phyloP scores from a whole-genome alignment of 257 asterid genomes.

The Ballota nigra region DNA sequence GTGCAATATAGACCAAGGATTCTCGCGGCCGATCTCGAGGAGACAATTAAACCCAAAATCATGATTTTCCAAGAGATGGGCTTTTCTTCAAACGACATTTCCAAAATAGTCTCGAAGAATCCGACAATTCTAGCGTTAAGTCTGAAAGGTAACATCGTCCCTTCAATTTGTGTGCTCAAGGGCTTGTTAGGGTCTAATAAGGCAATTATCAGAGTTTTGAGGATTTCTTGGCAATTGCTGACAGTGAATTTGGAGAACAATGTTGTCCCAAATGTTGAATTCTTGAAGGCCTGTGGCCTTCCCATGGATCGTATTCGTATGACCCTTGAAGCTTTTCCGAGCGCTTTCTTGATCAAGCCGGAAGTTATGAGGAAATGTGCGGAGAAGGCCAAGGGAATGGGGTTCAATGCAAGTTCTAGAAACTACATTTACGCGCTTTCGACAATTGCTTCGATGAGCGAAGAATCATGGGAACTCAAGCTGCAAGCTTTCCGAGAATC shows the following conservation, averaged over 20 bases:
- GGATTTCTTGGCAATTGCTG: no score
- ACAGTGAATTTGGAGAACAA: no score
- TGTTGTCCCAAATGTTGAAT: no score
- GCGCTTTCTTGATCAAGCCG: not conserved
- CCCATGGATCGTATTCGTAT: no score
- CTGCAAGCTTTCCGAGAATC: constrained; percentile 15
- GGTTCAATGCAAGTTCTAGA: not conserved
- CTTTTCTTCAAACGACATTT: not conserved
- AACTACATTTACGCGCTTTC: not conserved
- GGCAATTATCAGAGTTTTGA: no score
- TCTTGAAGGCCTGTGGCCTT: no score
- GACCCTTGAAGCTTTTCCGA: not conserved
- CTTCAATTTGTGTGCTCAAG: no score
- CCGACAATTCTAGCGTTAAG: no score
- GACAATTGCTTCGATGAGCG: not conserved
- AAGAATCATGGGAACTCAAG: not conserved
- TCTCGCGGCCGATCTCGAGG: not conserved
- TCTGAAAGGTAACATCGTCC: no score
- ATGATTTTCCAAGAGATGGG: not conserved
- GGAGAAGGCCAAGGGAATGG: not conserved
- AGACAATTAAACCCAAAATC: not conserved
- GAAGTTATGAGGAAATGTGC: not conserved
- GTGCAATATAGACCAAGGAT: not conserved
- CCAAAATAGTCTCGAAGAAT: no score
- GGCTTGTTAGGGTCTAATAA: no score